A percentile compares a stretch with the other conserved stretches of the same genome.
Conservation (phyloP, 306 rosid genomes). For the Castanospermum australe region DNA sequence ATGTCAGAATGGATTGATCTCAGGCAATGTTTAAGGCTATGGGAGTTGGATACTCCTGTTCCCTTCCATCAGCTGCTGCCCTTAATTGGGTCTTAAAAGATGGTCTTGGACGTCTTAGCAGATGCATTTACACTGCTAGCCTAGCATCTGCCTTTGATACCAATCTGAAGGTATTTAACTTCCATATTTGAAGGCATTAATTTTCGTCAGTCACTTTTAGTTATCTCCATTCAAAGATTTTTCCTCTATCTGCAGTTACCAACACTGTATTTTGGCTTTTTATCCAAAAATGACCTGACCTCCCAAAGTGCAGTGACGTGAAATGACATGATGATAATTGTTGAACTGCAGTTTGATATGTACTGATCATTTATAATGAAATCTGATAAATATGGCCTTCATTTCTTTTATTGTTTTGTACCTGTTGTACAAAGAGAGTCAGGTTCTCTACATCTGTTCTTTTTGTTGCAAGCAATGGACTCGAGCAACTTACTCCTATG, state of each 20-base stretch:
- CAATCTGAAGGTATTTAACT: constrained; percentile 71
- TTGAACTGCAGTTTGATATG: constrained; percentile 32
- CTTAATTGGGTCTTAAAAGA: constrained; percentile 92
- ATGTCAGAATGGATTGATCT: constrained; percentile 38
- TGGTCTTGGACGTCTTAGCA: constrained; percentile 84
- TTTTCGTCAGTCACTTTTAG: not conserved
- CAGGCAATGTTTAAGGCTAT: constrained; percentile 96
- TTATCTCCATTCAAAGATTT: not conserved
- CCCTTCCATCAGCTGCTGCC: constrained; percentile 96
- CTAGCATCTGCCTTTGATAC: constrained; percentile 88
- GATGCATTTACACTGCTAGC: constrained; percentile 91
- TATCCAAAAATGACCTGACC: constrained; percentile 8
- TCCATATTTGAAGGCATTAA: not conserved
- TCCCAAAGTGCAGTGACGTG: constrained; percentile 10
- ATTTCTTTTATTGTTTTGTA: not conserved
- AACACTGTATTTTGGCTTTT: constrained; percentile 27
- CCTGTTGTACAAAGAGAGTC: constrained; percentile 70
- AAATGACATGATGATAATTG: constrained; percentile 27
- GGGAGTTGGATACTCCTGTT: constrained; percentile 75
- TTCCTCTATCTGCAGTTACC: constrained; percentile 15
- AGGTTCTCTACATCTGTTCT: constrained; percentile 76
- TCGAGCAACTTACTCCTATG: constrained; percentile 83
- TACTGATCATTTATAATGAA: not conserved
- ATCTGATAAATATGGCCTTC: constrained; percentile 2
- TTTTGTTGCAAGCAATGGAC: constrained; percentile 78